Percentiles rank a stretch among this genome's conserved stretches.
These are phyloP conservation scores for Hibiscus tridactylites DNA, from an alignment of 345 rosid species.

Conservation along the genomic window DNA sequence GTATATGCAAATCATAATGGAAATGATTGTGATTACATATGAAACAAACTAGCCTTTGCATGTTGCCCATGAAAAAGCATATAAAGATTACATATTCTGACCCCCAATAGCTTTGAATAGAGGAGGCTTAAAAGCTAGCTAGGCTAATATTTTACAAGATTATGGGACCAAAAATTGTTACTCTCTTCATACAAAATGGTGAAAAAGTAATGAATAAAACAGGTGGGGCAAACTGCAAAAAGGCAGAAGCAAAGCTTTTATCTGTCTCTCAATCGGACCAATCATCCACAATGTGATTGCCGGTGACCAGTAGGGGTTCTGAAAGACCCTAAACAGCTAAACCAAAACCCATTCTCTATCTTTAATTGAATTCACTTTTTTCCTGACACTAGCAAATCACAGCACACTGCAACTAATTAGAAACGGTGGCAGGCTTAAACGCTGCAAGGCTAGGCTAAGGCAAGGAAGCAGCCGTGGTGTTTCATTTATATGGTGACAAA, in stretches of 20 bases:
- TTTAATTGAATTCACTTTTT: constrained; percentile 40
- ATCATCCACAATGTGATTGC: constrained; percentile 11
- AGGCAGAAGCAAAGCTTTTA: constrained; percentile 15
- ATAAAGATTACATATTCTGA: too few relatives aligned
- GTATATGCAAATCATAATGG: neutral
- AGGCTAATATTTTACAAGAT: constrained; percentile 2
- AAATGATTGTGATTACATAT: neutral
- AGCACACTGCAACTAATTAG: constrained; percentile 39
- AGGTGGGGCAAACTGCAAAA: constrained; percentile 1
- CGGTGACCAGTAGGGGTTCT: neutral
- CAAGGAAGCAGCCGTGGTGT: constrained; percentile 11
- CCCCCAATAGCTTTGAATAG: neutral
- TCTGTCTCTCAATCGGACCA: neutral
- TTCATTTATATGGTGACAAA: constrained; percentile 18
- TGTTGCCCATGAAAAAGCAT: neutral
- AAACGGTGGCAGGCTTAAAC: neutral
- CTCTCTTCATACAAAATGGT: too few relatives aligned
- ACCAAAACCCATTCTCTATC: neutral
- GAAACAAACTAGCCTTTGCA: neutral
- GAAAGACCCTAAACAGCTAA: neutral
- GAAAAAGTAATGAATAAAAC: too few relatives aligned
- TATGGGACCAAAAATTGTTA: constrained; percentile 5
- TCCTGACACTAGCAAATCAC: constrained; percentile 43
- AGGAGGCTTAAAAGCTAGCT: neutral
- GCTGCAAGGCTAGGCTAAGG: neutral